Percentiles rank a stretch among this genome's conserved stretches.
Conservation (phyloP, 352 stramenopile genomes). For the Hyaloperonospora arabidopsidis region DNA sequence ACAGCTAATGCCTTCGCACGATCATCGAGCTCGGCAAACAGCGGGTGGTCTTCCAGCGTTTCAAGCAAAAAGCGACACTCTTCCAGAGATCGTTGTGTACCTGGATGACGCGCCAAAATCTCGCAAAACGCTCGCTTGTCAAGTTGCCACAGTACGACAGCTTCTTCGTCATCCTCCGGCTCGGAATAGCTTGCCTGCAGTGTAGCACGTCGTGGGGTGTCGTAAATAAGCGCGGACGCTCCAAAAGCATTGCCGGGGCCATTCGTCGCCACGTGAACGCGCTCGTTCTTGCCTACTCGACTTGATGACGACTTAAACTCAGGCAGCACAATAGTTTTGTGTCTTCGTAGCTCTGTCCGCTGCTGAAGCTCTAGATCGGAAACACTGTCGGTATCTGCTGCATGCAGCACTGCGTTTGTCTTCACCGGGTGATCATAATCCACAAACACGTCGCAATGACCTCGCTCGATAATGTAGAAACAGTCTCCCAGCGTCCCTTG, state of each 20-base stretch:
- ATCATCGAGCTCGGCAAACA: conserved; percentile 69
- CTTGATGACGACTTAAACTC: conserved; percentile 63
- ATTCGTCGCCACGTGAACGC: conserved; percentile 74
- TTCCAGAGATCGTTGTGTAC: conserved; percentile 71
- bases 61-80: conserved; percentile 70
- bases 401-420: conserved; percentile 29
- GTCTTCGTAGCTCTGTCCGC: conserved; percentile 36
- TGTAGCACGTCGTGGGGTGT: conserved; percentile 71
- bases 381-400: conserved; percentile 10
- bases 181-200: conserved; percentile 28
- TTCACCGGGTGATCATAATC: conserved; percentile 66
- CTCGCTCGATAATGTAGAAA: conserved; percentile 76
- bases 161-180: conserved; percentile 12
- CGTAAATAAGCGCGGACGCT: conserved; percentile 79
- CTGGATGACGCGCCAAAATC: conserved; percentile 49
- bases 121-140: conserved; percentile 56
- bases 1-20: conserved; percentile 73
- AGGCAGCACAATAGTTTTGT: conserved; percentile 59
- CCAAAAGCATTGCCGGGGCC: conserved; percentile 71
- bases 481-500: conserved; percentile 65
- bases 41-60: conserved; percentile 56
- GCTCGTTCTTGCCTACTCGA: conserved; percentile 52
- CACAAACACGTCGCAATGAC: conserved; percentile 78
- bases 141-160: conserved; percentile 70
- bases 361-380: conserved; percentile 12